phyloP scores from a whole-genome alignment of 306 rosid genomes.

The Neltuma alba region DNA sequence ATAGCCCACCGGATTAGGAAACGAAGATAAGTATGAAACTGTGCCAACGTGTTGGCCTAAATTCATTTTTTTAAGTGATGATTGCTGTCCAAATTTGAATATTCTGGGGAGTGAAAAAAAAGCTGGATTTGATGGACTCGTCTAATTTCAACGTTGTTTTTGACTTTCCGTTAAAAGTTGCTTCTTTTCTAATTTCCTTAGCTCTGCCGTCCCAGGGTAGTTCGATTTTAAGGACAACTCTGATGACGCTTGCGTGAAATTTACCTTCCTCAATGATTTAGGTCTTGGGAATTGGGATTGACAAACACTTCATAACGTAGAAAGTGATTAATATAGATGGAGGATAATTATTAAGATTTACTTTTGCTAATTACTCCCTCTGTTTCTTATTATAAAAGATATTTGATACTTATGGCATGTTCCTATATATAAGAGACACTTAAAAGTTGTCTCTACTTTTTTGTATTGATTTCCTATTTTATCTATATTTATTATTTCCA shows the following conservation, averaged over 20 bases:
- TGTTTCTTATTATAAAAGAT: too few species aligned
- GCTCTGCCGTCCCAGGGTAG: background rate
- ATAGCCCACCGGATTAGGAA: slow-evolving; percentile 45
- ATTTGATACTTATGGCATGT: too few species aligned
- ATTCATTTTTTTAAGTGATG: background rate
- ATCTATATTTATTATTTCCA: too few species aligned
- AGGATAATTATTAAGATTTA: background rate
- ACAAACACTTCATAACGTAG: background rate
- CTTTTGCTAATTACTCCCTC: too few species aligned
- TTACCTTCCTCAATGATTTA: background rate
- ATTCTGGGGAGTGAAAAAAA: background rate
- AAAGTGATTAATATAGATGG: background rate
- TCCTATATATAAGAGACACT: too few species aligned
- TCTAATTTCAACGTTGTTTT: background rate
- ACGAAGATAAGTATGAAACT: slow-evolving; percentile 43
- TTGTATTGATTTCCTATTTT: too few species aligned
- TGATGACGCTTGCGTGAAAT: background rate
- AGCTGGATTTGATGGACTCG: slow-evolving; percentile 27
- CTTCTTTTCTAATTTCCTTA: background rate
- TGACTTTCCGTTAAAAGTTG: background rate
- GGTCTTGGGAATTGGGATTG: too few species aligned
- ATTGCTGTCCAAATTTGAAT: slow-evolving; percentile 31
- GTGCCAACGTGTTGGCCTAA: slow-evolving; percentile 28
- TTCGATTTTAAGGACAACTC: background rate
- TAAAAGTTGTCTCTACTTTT: too few species aligned